These are phyloP conservation scores for Fallopia convolvulus DNA, from an alignment of 148 eudicot species.

Conservation along the genomic window DNA sequence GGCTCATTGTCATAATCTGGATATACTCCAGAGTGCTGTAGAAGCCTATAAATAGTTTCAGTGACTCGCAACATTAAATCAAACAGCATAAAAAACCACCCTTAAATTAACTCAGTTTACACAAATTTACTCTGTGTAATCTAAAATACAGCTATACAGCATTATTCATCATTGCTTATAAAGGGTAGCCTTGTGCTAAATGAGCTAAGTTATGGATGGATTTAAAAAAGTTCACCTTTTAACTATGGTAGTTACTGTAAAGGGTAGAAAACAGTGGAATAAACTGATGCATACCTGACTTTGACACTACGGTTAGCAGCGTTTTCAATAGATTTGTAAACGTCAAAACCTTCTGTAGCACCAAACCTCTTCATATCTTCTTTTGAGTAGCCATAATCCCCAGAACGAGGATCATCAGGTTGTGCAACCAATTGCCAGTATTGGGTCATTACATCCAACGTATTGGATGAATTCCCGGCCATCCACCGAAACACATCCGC, in stretches of 20 bases:
- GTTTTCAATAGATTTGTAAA: constrained; percentile 58
- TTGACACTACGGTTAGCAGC: constrained; percentile 69
- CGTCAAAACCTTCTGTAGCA: constrained; percentile 56
- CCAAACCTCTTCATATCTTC: constrained; percentile 67
- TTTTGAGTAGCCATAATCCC: constrained; percentile 81
- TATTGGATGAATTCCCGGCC: constrained; percentile 77
- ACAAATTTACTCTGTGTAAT: not conserved
- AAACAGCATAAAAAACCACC: not conserved
- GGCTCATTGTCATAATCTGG: constrained; percentile 79
- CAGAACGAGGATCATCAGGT: constrained; percentile 65
- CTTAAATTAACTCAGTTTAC: not conserved
- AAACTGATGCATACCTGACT: constrained; percentile 41
- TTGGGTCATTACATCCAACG: constrained; percentile 73
- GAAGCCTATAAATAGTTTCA: constrained; percentile 40
- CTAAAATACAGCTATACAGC: not conserved
- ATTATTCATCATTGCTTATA: not conserved
- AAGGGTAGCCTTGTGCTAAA: not conserved
- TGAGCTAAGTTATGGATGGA: not conserved
- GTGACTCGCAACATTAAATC: not conserved
- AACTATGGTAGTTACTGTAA: not conserved
- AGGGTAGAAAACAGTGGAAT: not conserved
- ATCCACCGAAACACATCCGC: constrained; percentile 85
- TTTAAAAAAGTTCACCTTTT: not conserved
- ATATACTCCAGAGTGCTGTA: constrained; percentile 90
- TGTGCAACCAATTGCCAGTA: constrained; percentile 80